A percentile compares a stretch with the other conserved stretches of the same genome.
Conservation (phyloP, 148 eudicot species). For the Arctostaphylos glauca region DNA sequence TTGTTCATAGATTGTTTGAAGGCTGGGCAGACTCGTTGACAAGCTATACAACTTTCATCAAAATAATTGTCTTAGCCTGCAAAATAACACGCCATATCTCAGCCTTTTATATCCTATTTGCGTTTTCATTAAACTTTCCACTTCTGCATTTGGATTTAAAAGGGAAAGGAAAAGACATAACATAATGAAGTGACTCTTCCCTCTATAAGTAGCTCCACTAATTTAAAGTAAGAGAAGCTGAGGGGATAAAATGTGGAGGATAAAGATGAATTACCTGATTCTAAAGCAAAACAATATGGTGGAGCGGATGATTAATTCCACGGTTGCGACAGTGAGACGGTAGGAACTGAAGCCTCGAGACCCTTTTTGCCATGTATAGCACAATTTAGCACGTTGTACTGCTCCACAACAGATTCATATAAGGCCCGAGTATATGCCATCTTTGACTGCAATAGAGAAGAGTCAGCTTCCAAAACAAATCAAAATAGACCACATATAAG, state of each 20-base stretch:
- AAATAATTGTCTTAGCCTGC: slow-evolving; percentile 21
- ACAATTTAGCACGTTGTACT: slow-evolving; percentile 61
- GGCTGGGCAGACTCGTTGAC: neutral
- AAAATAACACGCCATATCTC: slow-evolving; percentile 1
- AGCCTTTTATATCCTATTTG: neutral
- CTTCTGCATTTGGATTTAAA: neutral
- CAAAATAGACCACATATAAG: neutral
- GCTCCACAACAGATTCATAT: slow-evolving; percentile 60
- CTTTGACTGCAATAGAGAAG: slow-evolving; percentile 57
- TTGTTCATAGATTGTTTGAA: neutral
- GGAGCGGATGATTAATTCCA: slow-evolving; percentile 40
- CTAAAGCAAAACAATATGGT: slow-evolving; percentile 5
- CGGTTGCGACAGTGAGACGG: slow-evolving; percentile 72
- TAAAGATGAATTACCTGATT: slow-evolving; percentile 24
- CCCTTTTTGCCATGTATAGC: slow-evolving; percentile 76
- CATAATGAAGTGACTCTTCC: neutral
- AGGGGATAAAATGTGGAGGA: slow-evolving; percentile 1
- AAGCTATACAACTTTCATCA: slow-evolving; percentile 15
- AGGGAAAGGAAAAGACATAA: neutral
- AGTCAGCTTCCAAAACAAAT: neutral
- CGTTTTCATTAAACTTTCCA: neutral
- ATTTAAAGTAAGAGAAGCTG: neutral
- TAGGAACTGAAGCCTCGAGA: slow-evolving; percentile 54
- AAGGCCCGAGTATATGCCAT: slow-evolving; percentile 47
- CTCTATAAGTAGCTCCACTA: neutral